Percentiles rank a stretch among this genome's conserved stretches.
Evolutionary conservation across 2,329 filamentous ascomycete species (phyloP).

Genomic region (Trichoderma sp.): DNA sequence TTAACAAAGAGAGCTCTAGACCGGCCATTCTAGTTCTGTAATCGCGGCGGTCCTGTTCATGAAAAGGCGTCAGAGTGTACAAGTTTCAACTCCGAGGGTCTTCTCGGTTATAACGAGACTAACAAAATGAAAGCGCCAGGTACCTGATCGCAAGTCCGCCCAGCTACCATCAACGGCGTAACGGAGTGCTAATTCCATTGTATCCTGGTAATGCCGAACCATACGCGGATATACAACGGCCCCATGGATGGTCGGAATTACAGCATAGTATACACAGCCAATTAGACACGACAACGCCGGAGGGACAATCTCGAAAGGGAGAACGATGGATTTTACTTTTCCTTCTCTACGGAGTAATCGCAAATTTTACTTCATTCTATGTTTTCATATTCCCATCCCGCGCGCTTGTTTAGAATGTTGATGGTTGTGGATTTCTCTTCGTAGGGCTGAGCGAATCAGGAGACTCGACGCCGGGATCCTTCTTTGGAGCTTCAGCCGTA

Average conservation of each 20-base stretch:
- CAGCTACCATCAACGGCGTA: background rate
- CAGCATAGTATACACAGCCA: background rate
- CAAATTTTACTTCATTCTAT: background rate
- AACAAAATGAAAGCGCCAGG: background rate
- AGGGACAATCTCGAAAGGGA: background rate
- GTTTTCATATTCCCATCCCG: background rate
- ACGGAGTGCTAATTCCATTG: background rate
- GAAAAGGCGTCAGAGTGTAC: background rate
- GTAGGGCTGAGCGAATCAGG: background rate
- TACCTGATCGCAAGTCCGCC: background rate
- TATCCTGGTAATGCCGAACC: background rate
- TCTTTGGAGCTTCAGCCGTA: background rate
- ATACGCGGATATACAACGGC: slow-evolving; percentile 1
- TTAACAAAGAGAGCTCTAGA: background rate
- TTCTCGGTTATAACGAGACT: background rate
- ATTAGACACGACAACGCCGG: background rate
- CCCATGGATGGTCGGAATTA: background rate
- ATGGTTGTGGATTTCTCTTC: background rate
- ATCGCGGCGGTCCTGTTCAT: background rate
- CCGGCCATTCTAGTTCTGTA: background rate
- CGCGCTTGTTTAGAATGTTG: background rate
- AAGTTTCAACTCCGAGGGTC: background rate
- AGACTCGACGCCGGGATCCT: background rate
- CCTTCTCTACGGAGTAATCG: background rate
- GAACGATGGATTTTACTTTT: background rate